phyloP scores from a whole-genome alignment of 345 rosid genomes.

The Boechera stricta region DNA sequence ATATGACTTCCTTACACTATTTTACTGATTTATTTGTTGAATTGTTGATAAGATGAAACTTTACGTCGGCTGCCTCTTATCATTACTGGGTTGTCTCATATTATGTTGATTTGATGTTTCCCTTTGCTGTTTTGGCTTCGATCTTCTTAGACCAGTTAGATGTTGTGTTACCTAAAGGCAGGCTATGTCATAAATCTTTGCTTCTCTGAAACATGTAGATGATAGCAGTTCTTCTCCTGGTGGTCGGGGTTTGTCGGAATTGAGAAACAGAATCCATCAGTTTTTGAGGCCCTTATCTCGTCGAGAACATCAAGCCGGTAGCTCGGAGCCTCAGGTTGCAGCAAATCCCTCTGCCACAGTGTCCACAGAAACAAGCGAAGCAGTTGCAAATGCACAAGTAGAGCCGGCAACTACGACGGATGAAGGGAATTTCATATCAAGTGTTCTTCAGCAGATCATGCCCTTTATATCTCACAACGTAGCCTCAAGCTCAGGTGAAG shows the following conservation, averaged over 20 bases:
- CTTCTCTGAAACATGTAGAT: constrained; percentile 34
- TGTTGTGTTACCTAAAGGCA: neutral
- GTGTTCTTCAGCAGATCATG: constrained; percentile 59
- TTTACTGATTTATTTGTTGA: constrained; percentile 20
- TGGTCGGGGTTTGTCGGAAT: constrained; percentile 36
- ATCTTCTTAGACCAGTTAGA: constrained; percentile 10
- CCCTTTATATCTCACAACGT: constrained; percentile 53
- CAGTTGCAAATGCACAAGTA: constrained; percentile 39
- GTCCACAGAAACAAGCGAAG: constrained; percentile 39
- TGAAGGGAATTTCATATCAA: constrained; percentile 57
- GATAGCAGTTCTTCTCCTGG: constrained; percentile 33
- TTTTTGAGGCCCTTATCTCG: constrained; percentile 51
- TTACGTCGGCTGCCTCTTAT: neutral
- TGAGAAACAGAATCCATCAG: constrained; percentile 50
- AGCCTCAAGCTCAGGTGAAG: constrained; percentile 35
- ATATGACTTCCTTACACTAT: neutral
- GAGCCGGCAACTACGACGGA: constrained; percentile 43
- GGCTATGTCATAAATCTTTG: constrained; percentile 21
- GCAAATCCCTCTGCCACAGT: constrained; percentile 35
- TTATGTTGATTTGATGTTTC: constrained; percentile 20
- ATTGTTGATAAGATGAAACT: neutral
- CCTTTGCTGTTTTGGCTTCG: constrained; percentile 18
- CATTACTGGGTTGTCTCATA: neutral
- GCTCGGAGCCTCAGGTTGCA: constrained; percentile 39
- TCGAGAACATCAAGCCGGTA: constrained; percentile 49